Evolutionary conservation across 202 grass and related monocot genomes (phyloP), one percentile per base, ranked within the genome.

Genomic region (Schoenoplectus triqueter): DNA sequence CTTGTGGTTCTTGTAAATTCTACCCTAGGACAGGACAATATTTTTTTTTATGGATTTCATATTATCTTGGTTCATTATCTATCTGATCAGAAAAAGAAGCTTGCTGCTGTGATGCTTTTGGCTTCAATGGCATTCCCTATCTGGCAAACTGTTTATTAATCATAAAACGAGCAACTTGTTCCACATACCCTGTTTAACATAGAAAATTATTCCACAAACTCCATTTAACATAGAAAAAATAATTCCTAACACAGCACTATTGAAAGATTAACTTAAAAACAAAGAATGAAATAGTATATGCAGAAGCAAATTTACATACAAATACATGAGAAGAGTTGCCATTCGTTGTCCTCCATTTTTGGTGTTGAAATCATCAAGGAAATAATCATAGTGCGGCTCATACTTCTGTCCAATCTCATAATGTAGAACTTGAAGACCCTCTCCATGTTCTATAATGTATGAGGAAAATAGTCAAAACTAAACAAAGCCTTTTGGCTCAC

Each of bases 351-450:
- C 96, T 50, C 96, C 96, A 83, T 95, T 99, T 80, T 89, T 94
- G 5, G 84, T 99, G 87, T 99, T 99, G 65, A 87, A 99, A 82
- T 95, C 91, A 11, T 95, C 96, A 17, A 90, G 76, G 77, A 99
- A 95, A 90, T 95, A 99, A 69, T 99, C 96, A 82, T 86, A 94
- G 82, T 95, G 96, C 67, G 93, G 88, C 62, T 95, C 96, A 48
- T 99, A 99, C 85, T 99, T 99, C 87, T 99, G 96, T 17, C 93
- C 96, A 20, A 92, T 88, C 91, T 94, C 93, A 57, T 99, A 99
- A 81, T 99, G 96, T 40, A 99, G 86, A 85, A 99, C 73, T 84
- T 99, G 96, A 71, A 95, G 91, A 64, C 93, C 93, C 84, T 99
- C 96, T 57, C 96, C 93, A 60, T 99, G 79, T 15, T 99, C 96